Percentiles rank a stretch among this genome's conserved stretches.
These are phyloP conservation scores for Ogataea methylovora DNA, from an alignment of 805 yeast genomes.

Conservation along the genomic window DNA sequence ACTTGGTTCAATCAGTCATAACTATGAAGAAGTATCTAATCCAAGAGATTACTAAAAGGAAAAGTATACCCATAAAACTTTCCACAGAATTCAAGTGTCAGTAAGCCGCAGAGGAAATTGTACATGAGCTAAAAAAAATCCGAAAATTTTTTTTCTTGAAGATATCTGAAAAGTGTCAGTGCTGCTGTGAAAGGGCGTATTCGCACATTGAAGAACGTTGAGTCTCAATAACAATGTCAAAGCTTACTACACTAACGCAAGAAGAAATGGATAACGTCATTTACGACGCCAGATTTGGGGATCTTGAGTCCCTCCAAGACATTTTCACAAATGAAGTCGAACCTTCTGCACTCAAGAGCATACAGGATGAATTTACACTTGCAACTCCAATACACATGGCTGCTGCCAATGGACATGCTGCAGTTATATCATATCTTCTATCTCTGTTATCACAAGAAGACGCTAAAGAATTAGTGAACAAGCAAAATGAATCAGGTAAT, in stretches of 20 bases:
- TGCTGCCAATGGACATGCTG: slow-evolving; percentile 85
- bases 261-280: slow-evolving; percentile 81
- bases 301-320: slow-evolving; percentile 63
- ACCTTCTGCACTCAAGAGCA: slow-evolving; percentile 32
- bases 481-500: slow-evolving; percentile 74
- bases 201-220: too few relatives aligned
- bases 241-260: slow-evolving; percentile 33
- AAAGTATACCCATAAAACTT: background rate
- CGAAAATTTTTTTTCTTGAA: too few relatives aligned
- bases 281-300: slow-evolving; percentile 84
- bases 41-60: background rate
- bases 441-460: slow-evolving; percentile 37
- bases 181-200: too few relatives aligned
- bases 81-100: background rate
- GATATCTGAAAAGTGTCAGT: too few relatives aligned
- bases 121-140: background rate
- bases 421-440: slow-evolving; percentile 54
- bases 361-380: slow-evolving; percentile 55
- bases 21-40: background rate
- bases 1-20: background rate
- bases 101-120: background rate
- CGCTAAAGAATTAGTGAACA: slow-evolving; percentile 38
- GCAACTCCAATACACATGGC: slow-evolving; percentile 92
- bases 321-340: slow-evolving; percentile 53
- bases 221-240: slow-evolving; percentile 14